Evolutionary conservation across 2,329 filamentous ascomycete species (phyloP).

Genomic region (Clathrospora elynae): DNA sequence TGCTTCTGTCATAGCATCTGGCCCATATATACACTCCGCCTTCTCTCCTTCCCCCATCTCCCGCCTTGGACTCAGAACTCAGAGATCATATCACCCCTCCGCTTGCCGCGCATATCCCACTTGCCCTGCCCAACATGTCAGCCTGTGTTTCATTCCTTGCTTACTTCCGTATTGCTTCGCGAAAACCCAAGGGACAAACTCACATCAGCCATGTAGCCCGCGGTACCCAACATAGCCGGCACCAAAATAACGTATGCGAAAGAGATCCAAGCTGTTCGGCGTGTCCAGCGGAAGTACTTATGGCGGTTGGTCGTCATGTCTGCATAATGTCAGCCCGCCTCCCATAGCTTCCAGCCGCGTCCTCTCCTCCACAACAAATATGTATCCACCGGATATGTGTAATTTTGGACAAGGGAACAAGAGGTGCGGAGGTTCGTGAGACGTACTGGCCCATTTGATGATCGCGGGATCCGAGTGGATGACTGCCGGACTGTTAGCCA

Average conservation of each 20-base stretch:
- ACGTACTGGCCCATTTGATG: constrained; percentile 60
- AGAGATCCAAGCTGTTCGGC: constrained; percentile 77
- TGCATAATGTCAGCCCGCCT: constrained; percentile 47
- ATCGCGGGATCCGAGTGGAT: constrained; percentile 61
- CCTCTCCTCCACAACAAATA: not conserved
- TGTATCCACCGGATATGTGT: not conserved
- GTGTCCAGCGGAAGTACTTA: constrained; percentile 95
- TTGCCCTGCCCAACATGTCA: constrained; percentile 69
- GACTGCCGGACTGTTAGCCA: constrained; percentile 47
- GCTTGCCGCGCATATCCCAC: constrained; percentile 83
- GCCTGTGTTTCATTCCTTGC: constrained; percentile 14
- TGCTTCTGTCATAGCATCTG: too few species aligned
- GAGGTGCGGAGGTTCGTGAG: too few species aligned
- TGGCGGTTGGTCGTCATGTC: constrained; percentile 84
- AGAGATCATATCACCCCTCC: constrained; percentile 79
- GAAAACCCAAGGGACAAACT: too few species aligned
- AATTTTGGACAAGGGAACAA: too few species aligned
- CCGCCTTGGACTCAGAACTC: too few species aligned
- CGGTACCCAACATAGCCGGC: constrained; percentile 70
- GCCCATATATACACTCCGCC: too few species aligned
- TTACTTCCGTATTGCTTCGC: too few species aligned
- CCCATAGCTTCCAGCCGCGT: not conserved
- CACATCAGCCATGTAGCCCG: constrained; percentile 85
- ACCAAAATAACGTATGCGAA: constrained; percentile 77
- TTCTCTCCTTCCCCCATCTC: too few species aligned